Conservation (phyloP, 2,329 filamentous ascomycete genomes). For the Rosellinia necatrix region DNA sequence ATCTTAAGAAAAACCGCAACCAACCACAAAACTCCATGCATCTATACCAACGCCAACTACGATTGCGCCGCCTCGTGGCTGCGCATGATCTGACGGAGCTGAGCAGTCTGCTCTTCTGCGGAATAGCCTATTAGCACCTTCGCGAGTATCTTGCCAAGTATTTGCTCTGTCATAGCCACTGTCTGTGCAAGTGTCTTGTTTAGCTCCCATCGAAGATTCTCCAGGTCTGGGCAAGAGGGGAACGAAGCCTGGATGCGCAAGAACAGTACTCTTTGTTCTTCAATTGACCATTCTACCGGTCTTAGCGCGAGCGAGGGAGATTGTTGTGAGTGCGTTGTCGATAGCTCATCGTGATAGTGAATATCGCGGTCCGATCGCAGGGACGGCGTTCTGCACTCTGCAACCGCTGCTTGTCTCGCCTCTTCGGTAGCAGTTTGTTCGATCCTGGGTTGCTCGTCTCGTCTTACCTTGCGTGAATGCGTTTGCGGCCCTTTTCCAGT, state of each 20-base stretch:
- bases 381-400: slow-evolving; percentile 33
- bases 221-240: slow-evolving; percentile 32
- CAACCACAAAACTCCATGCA: background rate
- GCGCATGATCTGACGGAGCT: slow-evolving; percentile 21
- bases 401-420: slow-evolving; percentile 16
- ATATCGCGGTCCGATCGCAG: slow-evolving; percentile 29
- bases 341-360: slow-evolving; percentile 10
- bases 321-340: slow-evolving; percentile 19
- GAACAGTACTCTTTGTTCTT: slow-evolving; percentile 35
- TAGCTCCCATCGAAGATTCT: slow-evolving; percentile 28
- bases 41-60: slow-evolving; percentile 2
- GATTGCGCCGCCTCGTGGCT: slow-evolving; percentile 1
- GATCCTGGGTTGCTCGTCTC: slow-evolving; percentile 25
- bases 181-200: slow-evolving; percentile 34
- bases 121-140: slow-evolving; percentile 26
- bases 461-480: slow-evolving; percentile 16
- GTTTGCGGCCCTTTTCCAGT: slow-evolving; percentile 8
- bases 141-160: slow-evolving; percentile 34
- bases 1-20: slow-evolving; percentile 9
- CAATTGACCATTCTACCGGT: slow-evolving; percentile 32
- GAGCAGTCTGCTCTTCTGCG: slow-evolving; percentile 17
- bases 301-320: slow-evolving; percentile 14
- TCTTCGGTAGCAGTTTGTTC: slow-evolving; percentile 26
- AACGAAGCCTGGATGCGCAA: slow-evolving; percentile 35
- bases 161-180: slow-evolving; percentile 33